phyloP scores from a whole-genome alignment of 345 rosid species.

The Limnanthes douglasii region DNA sequence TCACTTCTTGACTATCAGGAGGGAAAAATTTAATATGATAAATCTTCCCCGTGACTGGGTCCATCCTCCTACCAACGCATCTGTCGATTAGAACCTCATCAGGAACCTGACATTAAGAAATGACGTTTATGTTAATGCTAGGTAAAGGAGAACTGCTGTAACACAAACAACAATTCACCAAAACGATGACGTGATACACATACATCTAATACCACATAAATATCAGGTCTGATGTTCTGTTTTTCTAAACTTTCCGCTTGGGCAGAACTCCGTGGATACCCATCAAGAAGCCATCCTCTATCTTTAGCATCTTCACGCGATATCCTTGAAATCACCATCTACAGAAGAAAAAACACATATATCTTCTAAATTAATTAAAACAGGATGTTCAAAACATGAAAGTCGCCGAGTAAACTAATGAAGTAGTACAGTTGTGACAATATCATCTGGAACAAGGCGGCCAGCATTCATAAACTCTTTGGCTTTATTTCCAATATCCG shows the following conservation, averaged over 20 bases:
- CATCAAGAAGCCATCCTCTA: constrained; percentile 93
- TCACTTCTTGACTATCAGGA: constrained; percentile 58
- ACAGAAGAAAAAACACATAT: constrained; percentile 6
- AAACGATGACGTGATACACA: constrained; percentile 9
- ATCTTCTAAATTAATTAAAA: neutral
- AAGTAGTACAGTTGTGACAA: constrained; percentile 48
- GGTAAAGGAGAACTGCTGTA: constrained; percentile 12
- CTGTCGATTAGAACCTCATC: constrained; percentile 80
- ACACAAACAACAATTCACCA: neutral
- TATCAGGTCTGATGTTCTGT: constrained; percentile 58
- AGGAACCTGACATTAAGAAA: constrained; percentile 67
- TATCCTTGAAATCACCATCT: constrained; percentile 60
- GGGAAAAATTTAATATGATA: constrained; percentile 62
- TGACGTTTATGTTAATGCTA: constrained; percentile 9
- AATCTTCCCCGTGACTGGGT: constrained; percentile 61
- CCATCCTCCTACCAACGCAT: constrained; percentile 84
- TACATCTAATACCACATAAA: constrained; percentile 62
- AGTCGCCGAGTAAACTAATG: too few species aligned
- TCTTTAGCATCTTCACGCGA: constrained; percentile 54
- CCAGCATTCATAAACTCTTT: constrained; percentile 77
- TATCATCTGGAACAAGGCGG: constrained; percentile 74
- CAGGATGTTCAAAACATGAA: neutral
- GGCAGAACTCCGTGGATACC: constrained; percentile 60
- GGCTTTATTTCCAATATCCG: constrained; percentile 65
- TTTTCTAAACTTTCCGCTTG: constrained; percentile 74